Conservation (phyloP, 176 grass and related monocot genomes). For the Oryza nivara region DNA sequence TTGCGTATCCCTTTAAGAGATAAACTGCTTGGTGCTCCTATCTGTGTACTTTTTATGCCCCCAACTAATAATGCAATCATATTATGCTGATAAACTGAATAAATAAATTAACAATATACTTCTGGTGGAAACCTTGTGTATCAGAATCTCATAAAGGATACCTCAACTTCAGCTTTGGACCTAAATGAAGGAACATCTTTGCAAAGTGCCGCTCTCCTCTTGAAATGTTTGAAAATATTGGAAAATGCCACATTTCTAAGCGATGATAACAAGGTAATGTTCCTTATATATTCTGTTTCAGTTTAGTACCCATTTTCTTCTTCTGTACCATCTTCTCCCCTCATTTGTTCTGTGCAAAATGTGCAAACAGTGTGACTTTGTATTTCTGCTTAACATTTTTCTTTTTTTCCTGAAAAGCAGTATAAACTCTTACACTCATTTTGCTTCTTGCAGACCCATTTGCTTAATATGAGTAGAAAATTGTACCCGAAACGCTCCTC, state of each 20-base stretch:
- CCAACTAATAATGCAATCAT: too few species aligned
- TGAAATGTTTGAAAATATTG: conserved; percentile 99
- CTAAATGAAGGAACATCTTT: too few species aligned
- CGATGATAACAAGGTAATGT: conserved; percentile 85
- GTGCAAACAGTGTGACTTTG: neutral
- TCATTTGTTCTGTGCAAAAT: neutral
- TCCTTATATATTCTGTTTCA: neutral
- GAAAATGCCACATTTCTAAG: conserved; percentile 99
- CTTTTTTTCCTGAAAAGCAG: conserved; percentile 2
- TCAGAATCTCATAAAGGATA: too few species aligned
- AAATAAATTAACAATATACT: too few species aligned
- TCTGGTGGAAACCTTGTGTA: too few species aligned
- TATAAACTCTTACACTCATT: conserved; percentile 25
- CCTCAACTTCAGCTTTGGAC: too few species aligned
- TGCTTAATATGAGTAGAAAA: conserved; percentile 70
- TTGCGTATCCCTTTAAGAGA: too few species aligned
- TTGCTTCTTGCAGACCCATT: conserved; percentile 67
- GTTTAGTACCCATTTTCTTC: conserved; percentile 7
- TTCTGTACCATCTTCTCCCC: neutral
- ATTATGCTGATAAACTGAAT: too few species aligned
- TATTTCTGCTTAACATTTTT: neutral
- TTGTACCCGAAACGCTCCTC: conserved; percentile 51
- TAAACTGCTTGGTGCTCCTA: too few species aligned
- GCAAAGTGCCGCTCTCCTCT: conserved; percentile 60
- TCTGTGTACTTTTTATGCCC: too few species aligned